Evolutionary conservation across 495 filamentous ascomycete species (phyloP).

Genomic region (Trichoderma erinaceum): DNA sequence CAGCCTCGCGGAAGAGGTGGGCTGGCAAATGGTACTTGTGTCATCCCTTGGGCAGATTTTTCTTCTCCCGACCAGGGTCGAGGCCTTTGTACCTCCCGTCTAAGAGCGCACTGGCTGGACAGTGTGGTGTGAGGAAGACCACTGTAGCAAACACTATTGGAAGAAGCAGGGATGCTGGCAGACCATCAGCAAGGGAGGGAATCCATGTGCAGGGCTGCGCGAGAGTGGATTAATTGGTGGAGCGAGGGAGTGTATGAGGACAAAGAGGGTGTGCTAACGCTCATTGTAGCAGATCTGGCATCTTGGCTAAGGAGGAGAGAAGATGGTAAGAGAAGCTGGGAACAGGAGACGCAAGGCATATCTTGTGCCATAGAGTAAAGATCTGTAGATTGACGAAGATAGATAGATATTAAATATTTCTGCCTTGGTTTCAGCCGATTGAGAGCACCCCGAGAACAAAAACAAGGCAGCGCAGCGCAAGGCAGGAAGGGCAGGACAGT

Average conservation of each 20-base stretch:
- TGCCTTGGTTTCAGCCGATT: too few species aligned
- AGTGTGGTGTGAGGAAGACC: slow-evolving; percentile 1
- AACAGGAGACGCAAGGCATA: too few species aligned
- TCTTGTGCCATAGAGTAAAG: too few species aligned
- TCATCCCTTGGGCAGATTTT: slow-evolving; percentile 6
- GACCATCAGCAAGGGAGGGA: background rate
- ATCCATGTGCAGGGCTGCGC: slow-evolving; percentile 7
- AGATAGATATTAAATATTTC: too few species aligned
- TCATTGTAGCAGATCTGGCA: background rate
- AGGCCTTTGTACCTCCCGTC: background rate
- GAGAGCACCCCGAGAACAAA: too few species aligned
- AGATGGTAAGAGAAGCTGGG: too few species aligned
- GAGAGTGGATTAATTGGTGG: background rate
- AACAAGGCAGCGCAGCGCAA: too few species aligned
- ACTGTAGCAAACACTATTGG: slow-evolving; percentile 1
- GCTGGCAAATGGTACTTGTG: background rate
- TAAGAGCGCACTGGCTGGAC: slow-evolving; percentile 4
- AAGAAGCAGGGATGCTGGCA: background rate
- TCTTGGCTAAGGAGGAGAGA: too few species aligned
- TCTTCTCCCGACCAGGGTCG: background rate
- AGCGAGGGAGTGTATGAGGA: background rate
- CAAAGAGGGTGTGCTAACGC: background rate
- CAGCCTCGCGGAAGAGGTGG: background rate
- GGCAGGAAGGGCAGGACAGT: too few species aligned
- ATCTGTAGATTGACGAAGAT: too few species aligned